Base-by-base conservation (phyloP, 306 rosid genomes). In the Quercus parvula region DNA sequence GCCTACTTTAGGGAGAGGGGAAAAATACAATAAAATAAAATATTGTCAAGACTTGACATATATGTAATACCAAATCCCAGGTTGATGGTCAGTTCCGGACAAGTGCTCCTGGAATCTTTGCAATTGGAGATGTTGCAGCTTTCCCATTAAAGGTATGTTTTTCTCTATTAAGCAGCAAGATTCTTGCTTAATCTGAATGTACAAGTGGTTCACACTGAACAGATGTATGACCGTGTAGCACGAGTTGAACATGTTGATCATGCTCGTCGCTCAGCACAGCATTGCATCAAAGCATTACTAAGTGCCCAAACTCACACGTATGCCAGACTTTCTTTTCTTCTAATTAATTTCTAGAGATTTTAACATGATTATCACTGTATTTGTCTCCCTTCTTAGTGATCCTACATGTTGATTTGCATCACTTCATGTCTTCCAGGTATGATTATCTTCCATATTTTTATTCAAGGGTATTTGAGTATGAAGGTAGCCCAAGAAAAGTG, bases 241-340 rank as follows among this genome's bases (percentile, higher is more conserved):
- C 92, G 92, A 73, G 98, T 93, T 55, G 98, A 95, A 81, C 98
- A 95, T 82, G 98, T 95, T 70, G 98, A 95, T 87, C 99, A 95
- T 88, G 99, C 99, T 80, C 99, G 96, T 84, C 81, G 86, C 71
- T 93, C 98, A 19, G 94, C 97, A 51, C 91, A 90, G 80, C 98
- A 95, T 70, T 92, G 97, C 72, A 85, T 93, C 80, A 91, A 90
- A 63, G 86, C 93, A 71, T 81, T 92, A 56, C 84, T 92, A 82
- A 95, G 85, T 81, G 99, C 97, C 30, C 91, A 91, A 85, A 85
- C 95, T 77, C 84, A 83, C 82, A 83, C 51, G 97, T 92, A 90
- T 69, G 56, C 35, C 79, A 58, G 76, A 86, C 72, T 30, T 41
- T 76, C 75, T 62, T 28, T 78, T 58, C 70, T 77, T 73, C 51